Evolutionary conservation across 2,329 filamentous ascomycete genomes (phyloP).

Genomic region (Chrysoporthe austroafricana): DNA sequence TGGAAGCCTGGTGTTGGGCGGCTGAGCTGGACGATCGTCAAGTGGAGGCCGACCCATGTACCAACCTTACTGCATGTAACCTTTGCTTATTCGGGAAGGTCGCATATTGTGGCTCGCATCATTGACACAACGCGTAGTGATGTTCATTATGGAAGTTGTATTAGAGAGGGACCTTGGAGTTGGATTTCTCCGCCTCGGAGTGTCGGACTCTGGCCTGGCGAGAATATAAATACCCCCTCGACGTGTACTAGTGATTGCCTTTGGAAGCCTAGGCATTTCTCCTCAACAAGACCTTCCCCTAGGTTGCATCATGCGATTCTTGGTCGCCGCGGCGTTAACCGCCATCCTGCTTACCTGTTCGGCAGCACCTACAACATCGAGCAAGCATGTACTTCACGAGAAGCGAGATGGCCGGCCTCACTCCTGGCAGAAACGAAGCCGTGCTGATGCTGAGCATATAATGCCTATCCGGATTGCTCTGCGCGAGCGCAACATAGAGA

Average conservation of each 20-base stretch:
- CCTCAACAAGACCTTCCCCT: neutral
- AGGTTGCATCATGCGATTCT: constrained; percentile 16
- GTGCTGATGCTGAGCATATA: constrained; percentile 20
- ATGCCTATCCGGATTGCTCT: constrained; percentile 26
- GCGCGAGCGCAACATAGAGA: constrained; percentile 21
- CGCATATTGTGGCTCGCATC: neutral
- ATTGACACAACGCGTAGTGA: neutral
- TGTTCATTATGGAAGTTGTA: neutral
- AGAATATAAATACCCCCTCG: constrained; percentile 4
- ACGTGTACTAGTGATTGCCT: neutral
- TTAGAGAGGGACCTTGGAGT: neutral
- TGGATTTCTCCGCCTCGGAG: neutral
- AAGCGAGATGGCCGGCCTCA: constrained; percentile 22
- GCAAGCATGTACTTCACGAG: constrained; percentile 23
- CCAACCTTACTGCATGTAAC: neutral
- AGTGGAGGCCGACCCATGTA: neutral
- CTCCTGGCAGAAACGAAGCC: constrained; percentile 22
- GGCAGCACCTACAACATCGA: constrained; percentile 19
- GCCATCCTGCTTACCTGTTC: constrained; percentile 16
- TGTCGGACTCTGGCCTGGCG: neutral
- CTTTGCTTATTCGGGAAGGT: neutral
- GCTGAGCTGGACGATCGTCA: neutral
- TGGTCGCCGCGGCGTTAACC: constrained; percentile 14
- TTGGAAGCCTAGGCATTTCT: neutral
- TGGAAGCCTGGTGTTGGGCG: neutral